phyloP scores from a whole-genome alignment of 768 basidiomycete genomes.

The Leccinellum albellum region DNA sequence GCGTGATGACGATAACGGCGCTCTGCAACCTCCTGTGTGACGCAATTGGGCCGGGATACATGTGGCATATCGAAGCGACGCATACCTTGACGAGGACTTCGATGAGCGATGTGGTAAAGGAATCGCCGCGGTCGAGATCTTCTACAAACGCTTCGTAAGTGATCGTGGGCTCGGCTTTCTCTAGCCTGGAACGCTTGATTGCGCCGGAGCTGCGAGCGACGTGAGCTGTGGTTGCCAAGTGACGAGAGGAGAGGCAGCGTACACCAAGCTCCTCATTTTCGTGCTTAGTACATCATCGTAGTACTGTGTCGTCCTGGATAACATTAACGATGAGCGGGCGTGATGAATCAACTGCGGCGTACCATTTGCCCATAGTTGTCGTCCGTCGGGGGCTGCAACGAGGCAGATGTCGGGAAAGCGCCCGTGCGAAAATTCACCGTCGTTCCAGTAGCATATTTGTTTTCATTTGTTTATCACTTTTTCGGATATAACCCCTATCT shows the following conservation, averaged over 20 bases:
- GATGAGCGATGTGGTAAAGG: slow-evolving; percentile 71
- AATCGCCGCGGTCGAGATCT: slow-evolving; percentile 74
- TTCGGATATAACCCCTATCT: not conserved
- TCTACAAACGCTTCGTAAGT: slow-evolving; percentile 73
- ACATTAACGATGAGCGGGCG: not conserved
- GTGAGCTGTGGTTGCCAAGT: slow-evolving; percentile 1
- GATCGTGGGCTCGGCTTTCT: slow-evolving; percentile 60
- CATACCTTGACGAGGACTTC: slow-evolving; percentile 78
- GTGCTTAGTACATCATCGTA: slow-evolving; percentile 68
- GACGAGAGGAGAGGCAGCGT: slow-evolving; percentile 29
- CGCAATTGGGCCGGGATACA: slow-evolving; percentile 1
- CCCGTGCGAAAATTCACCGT: slow-evolving; percentile 20
- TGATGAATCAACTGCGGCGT: slow-evolving; percentile 15
- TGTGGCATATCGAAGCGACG: not conserved
- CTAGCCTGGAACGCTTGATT: slow-evolving; percentile 63
- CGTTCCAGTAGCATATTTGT: slow-evolving; percentile 16
- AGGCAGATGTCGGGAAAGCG: slow-evolving; percentile 22
- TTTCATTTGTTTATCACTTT: slow-evolving; percentile 14
- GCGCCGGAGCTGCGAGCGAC: slow-evolving; percentile 56
- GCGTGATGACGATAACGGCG: slow-evolving; percentile 52
- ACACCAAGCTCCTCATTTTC: slow-evolving; percentile 80
- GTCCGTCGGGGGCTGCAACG: slow-evolving; percentile 20
- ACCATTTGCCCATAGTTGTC: slow-evolving; percentile 70
- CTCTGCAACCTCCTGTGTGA: slow-evolving; percentile 68
- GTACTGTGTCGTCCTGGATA: slow-evolving; percentile 62